A percentile compares a stretch with the other conserved stretches of the same genome.
Conservation (phyloP, 2,329 filamentous ascomycete genomes). For the Botrytis fabae region DNA sequence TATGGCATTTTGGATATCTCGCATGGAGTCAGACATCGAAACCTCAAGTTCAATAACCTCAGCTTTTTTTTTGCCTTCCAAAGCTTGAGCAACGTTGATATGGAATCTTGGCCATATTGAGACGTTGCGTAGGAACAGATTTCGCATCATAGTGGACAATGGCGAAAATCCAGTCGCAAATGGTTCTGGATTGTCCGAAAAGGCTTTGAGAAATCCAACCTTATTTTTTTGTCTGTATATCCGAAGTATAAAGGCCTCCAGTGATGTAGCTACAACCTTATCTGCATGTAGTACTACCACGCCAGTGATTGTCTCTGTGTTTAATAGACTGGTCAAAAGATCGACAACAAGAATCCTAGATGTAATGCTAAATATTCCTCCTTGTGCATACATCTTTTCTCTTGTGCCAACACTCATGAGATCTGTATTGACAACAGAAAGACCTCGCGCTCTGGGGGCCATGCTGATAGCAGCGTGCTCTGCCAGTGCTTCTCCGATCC, state of each 20-base stretch:
- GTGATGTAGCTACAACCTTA: slow-evolving; percentile 77
- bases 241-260: slow-evolving; percentile 92
- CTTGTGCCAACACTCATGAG: slow-evolving; percentile 81
- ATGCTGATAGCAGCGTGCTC: slow-evolving; percentile 92
- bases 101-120: slow-evolving; percentile 95
- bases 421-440: slow-evolving; percentile 93
- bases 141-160: slow-evolving; percentile 85
- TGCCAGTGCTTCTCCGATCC: slow-evolving; percentile 93
- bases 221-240: slow-evolving; percentile 96
- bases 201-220: slow-evolving; percentile 89
- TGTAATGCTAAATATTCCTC: slow-evolving; percentile 93
- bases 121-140: slow-evolving; percentile 83
- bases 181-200: slow-evolving; percentile 89
- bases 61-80: slow-evolving; percentile 89
- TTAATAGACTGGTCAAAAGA: slow-evolving; percentile 77
- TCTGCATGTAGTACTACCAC: slow-evolving; percentile 88
- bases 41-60: slow-evolving; percentile 97
- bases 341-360: slow-evolving; percentile 95
- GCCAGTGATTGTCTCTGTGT: slow-evolving; percentile 83
- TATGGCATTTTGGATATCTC: slow-evolving; percentile 87
- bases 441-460: slow-evolving; percentile 75
- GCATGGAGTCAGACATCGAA: slow-evolving; percentile 93
- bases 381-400: slow-evolving; percentile 87
- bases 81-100: slow-evolving; percentile 79
- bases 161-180: slow-evolving; percentile 88